Percentiles rank a stretch among this genome's conserved stretches.
phyloP scores from a whole-genome alignment of 208 protist genomes.

The Naegleria lovaniensis region DNA sequence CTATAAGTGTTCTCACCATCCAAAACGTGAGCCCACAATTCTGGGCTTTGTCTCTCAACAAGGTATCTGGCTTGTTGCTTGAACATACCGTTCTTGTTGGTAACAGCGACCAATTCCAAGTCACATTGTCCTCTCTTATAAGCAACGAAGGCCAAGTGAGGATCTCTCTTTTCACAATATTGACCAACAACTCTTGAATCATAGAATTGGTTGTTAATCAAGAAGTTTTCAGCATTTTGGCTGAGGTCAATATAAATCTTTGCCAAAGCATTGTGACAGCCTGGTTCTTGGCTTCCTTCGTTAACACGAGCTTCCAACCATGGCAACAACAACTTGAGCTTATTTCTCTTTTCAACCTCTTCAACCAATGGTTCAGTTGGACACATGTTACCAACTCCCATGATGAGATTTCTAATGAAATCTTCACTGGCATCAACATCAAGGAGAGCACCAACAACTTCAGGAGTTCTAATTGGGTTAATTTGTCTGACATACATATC shows the following conservation, averaged over 20 bases:
- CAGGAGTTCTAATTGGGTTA: constrained; percentile 91
- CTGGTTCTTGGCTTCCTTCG: constrained; percentile 87
- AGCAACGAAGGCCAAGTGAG: constrained; percentile 91
- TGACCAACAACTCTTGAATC: constrained; percentile 86
- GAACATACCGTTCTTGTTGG: constrained; percentile 92
- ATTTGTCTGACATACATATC: constrained; percentile 91
- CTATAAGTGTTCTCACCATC: constrained; percentile 77
- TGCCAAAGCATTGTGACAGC: constrained; percentile 95
- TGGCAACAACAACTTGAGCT: constrained; percentile 92
- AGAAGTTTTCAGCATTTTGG: constrained; percentile 90
- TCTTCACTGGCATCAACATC: constrained; percentile 95
- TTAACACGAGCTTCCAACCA: constrained; percentile 87
- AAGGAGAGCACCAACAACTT: constrained; percentile 95
- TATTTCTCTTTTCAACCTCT: constrained; percentile 67
- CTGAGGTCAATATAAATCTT: constrained; percentile 99
- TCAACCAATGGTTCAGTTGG: constrained; percentile 76
- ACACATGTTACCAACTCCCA: constrained; percentile 87
- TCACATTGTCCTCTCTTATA: constrained; percentile 92
- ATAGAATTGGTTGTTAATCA: constrained; percentile 93
- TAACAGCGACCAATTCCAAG: constrained; percentile 91
- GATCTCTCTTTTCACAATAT: constrained; percentile 98
- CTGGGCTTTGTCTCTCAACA: constrained; percentile 89
- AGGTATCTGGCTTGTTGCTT: constrained; percentile 94
- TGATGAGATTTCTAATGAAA: constrained; percentile 88
- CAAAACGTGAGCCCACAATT: constrained; percentile 95